Evolutionary conservation across 257 asterid species (phyloP), one percentile per base, ranked within the genome.

Genomic region (Lycium barbarum): DNA sequence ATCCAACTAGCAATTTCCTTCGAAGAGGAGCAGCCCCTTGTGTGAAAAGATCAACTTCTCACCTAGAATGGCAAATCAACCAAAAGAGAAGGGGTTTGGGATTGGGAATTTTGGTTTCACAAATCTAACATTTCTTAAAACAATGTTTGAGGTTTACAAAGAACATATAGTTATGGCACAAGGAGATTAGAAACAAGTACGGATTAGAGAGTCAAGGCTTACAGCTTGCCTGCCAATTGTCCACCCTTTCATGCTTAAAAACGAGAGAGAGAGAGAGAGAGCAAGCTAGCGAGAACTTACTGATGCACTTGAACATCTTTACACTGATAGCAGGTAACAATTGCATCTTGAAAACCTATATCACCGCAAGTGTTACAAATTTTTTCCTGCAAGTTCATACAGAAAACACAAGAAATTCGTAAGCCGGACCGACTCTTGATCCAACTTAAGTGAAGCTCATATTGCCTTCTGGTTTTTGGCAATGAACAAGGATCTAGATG

Each of bases 361-460:
- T 86, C 87, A 71, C 98, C 98, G 83, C 98, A 95, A 38, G 88
- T 84, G 88, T 91, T 86, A 78, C 98, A 95, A 63, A 83, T 40
- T 5, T 61, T 57, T 83, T 79, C 93, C 98, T 95, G 91, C 88
- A 91, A 86, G 87, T 57, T 62, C 33, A 78, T 85, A 33, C 14
- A 79, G 49, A 65, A 51, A 47, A 11, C 14, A 57, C 58, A 45
- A 59, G 43, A 72, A 59, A 70, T 38, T 49, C 57, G 18, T 63
- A 65, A 47, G 66, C 62, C 67, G 68, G 68, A 62, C 54, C 36
- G 43, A 20, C 20, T 8, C 62, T 61, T 38, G 15, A 59, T 62
- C 72, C 70, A 65, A 26, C 58, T 80, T 80, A 80, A 45, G 33
- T 40, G 67, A 59, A 80, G 71, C 55, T 82, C 55, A 18, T 43